phyloP scores from a whole-genome alignment of 352 stramenopile species.

The Poterioochromonas sp. region DNA sequence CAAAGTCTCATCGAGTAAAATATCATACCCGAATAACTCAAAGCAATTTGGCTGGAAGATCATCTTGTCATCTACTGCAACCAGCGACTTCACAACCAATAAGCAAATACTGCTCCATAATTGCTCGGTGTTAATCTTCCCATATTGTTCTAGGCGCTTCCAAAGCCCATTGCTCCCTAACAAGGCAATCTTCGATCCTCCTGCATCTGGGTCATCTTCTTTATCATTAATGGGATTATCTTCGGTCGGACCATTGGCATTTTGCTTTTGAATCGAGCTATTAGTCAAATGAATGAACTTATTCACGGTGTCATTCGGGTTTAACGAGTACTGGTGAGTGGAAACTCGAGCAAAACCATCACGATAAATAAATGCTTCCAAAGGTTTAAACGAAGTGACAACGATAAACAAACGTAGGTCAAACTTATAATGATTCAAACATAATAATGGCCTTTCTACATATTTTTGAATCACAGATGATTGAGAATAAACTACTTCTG shows the following conservation, averaged over 20 bases:
- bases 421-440: slow-evolving; percentile 75
- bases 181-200: slow-evolving; percentile 36
- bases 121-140: slow-evolving; percentile 56
- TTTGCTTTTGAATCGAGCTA: slow-evolving; percentile 78
- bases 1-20: slow-evolving; percentile 75
- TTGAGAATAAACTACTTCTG: slow-evolving; percentile 70
- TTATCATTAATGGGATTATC: slow-evolving; percentile 54
- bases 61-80: slow-evolving; percentile 74
- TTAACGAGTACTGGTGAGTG: slow-evolving; percentile 58
- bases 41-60: slow-evolving; percentile 78
- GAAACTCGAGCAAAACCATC: slow-evolving; percentile 81
- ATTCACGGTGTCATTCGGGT: slow-evolving; percentile 59
- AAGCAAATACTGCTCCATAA: slow-evolving; percentile 61
- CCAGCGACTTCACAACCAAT: slow-evolving; percentile 71
- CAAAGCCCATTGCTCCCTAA: slow-evolving; percentile 44
- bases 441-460: slow-evolving; percentile 64
- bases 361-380: slow-evolving; percentile 83
- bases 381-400: slow-evolving; percentile 78
- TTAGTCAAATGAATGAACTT: slow-evolving; percentile 87
- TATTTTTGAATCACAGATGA: slow-evolving; percentile 78
- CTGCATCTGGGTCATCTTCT: slow-evolving; percentile 51
- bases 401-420: slow-evolving; percentile 84
- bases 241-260: slow-evolving; percentile 23
- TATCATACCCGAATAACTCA: slow-evolving; percentile 86
- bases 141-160: slow-evolving; percentile 26